A percentile compares a stretch with the other conserved stretches of the same genome.
These are phyloP conservation scores for Tremellales sp. DNA, from an alignment of 1,284 basidiomycete species.

Conservation along the genomic window DNA sequence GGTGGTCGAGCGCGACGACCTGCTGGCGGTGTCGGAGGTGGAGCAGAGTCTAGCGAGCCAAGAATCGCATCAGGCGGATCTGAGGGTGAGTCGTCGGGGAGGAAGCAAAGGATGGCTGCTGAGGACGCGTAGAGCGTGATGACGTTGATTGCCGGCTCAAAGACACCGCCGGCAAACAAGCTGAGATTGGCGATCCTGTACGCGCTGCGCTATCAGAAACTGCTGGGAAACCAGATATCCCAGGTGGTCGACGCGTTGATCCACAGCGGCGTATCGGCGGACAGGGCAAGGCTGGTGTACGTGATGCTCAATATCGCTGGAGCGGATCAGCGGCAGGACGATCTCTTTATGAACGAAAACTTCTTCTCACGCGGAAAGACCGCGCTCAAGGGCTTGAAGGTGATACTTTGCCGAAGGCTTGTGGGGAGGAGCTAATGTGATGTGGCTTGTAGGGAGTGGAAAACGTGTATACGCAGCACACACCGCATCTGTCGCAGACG, in stretches of 20 bases:
- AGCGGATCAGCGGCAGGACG: slow-evolving; percentile 93
- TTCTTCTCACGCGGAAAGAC: slow-evolving; percentile 90
- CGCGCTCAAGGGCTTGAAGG: slow-evolving; percentile 92
- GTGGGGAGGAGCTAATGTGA: slow-evolving; percentile 1
- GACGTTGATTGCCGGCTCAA: slow-evolving; percentile 62
- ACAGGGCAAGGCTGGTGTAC: slow-evolving; percentile 87
- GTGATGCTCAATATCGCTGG: slow-evolving; percentile 91
- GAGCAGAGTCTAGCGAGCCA: slow-evolving; percentile 95
- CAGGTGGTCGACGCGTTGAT: slow-evolving; percentile 77
- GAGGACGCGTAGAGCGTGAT: slow-evolving; percentile 64
- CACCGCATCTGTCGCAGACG: slow-evolving; percentile 87
- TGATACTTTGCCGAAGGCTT: slow-evolving; percentile 40
- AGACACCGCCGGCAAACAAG: slow-evolving; percentile 74
- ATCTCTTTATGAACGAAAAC: slow-evolving; percentile 94
- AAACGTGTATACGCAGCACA: slow-evolving; percentile 98
- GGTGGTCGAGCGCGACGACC: slow-evolving; percentile 76
- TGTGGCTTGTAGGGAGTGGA: slow-evolving; percentile 72
- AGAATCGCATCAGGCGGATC: slow-evolving; percentile 73
- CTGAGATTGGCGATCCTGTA: slow-evolving; percentile 90
- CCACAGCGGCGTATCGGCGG: slow-evolving; percentile 72
- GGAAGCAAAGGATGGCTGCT: neutral
- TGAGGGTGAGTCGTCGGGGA: slow-evolving; percentile 59
- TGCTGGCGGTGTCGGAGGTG: slow-evolving; percentile 87
- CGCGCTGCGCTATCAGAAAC: slow-evolving; percentile 91
- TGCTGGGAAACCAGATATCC: slow-evolving; percentile 77